Conservation (phyloP, 2,329 filamentous ascomycete genomes). For the Aspergillus quadricinctus region DNA sequence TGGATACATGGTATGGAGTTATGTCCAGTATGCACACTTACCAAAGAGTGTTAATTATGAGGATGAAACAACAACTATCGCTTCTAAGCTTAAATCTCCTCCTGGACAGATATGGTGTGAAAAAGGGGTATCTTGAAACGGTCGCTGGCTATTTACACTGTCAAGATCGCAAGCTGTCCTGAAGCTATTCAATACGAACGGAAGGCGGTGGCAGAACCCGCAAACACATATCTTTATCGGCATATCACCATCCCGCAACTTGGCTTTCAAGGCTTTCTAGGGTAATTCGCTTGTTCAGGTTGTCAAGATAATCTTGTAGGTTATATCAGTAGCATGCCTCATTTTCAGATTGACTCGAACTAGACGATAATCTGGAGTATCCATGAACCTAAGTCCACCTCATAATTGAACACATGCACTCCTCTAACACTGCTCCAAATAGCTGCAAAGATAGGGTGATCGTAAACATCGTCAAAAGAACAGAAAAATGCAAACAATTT, state of each 20-base stretch:
- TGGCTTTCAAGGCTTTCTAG: too few species aligned
- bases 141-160: not conserved
- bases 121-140: not conserved
- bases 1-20: not conserved
- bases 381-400: not conserved
- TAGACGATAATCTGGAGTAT: not conserved
- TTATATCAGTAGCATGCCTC: not conserved
- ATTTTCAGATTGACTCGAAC: not conserved
- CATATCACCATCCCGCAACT: not conserved
- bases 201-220: constrained; percentile 21
- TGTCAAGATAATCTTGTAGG: not conserved
- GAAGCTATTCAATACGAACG: constrained; percentile 1
- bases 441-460: not conserved
- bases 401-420: not conserved
- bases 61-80: not conserved
- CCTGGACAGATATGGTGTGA: not conserved
- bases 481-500: not conserved
- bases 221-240: not conserved
- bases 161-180: constrained; percentile 21
- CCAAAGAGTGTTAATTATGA: not conserved
- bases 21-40: not conserved
- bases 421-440: not conserved
- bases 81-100: not conserved
- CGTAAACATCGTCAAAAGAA: not conserved
- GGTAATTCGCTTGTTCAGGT: not conserved